Conservation (phyloP, 2,329 filamentous ascomycete species). For the Exophiala sideris region DNA sequence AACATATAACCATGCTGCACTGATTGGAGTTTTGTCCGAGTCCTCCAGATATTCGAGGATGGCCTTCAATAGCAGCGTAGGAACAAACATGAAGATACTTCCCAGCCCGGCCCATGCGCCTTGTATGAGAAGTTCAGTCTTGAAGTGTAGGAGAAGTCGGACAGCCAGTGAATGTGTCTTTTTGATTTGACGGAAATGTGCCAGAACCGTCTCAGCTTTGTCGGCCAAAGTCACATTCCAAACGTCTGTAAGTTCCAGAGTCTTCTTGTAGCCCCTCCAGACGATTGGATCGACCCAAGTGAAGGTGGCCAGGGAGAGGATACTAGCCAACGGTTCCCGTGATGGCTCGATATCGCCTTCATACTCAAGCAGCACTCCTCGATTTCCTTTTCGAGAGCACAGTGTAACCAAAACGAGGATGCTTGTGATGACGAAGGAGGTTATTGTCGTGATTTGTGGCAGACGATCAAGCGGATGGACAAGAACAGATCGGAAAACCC, state of each 20-base stretch:
- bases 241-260: slow-evolving; percentile 77
- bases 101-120: slow-evolving; percentile 75
- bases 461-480: slow-evolving; percentile 68
- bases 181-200: slow-evolving; percentile 79
- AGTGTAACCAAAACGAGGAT: slow-evolving; percentile 73
- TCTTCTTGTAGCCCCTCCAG: slow-evolving; percentile 80
- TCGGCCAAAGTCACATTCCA: slow-evolving; percentile 90
- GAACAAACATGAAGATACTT: slow-evolving; percentile 82
- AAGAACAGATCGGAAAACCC: slow-evolving; percentile 80
- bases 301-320: slow-evolving; percentile 85
- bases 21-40: slow-evolving; percentile 69
- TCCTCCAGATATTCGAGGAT: slow-evolving; percentile 94
- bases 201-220: slow-evolving; percentile 76
- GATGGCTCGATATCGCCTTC: slow-evolving; percentile 86
- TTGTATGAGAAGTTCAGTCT: slow-evolving; percentile 69
- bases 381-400: slow-evolving; percentile 87
- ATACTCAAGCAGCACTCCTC: slow-evolving; percentile 80
- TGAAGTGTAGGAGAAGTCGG: slow-evolving; percentile 84
- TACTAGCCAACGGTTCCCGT: slow-evolving; percentile 78
- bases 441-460: slow-evolving; percentile 62
- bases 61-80: slow-evolving; percentile 82
- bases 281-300: slow-evolving; percentile 88
- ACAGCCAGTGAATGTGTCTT: slow-evolving; percentile 75
- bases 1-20: slow-evolving; percentile 94
- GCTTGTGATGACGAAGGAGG: slow-evolving; percentile 71